phyloP scores from a whole-genome alignment of 768 basidiomycete genomes.

The Erythrobasidium yunnanense region DNA sequence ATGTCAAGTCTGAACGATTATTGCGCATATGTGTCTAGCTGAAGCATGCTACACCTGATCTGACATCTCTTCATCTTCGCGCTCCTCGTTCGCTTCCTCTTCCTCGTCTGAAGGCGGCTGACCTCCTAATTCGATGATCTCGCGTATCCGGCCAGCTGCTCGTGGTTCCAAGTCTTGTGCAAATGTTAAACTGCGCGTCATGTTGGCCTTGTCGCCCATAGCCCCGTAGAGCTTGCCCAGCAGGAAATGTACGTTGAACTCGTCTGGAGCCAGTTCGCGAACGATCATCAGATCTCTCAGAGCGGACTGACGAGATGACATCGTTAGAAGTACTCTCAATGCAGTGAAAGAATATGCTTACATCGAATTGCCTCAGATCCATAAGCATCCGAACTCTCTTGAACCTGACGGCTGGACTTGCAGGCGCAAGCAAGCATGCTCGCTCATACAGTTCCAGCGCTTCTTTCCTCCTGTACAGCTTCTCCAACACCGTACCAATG shows the following conservation, averaged over 20 bases:
- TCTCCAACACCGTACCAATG: constrained; percentile 89
- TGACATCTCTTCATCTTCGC: constrained; percentile 41
- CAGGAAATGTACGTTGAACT: constrained; percentile 93
- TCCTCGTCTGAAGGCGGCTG: constrained; percentile 38
- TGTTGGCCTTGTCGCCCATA: constrained; percentile 63
- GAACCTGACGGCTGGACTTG: constrained; percentile 88
- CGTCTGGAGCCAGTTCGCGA: constrained; percentile 73
- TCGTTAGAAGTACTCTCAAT: too few relatives aligned
- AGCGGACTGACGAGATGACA: constrained; percentile 53
- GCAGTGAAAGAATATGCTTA: constrained; percentile 47
- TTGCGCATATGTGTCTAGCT: background rate
- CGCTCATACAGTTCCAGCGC: constrained; percentile 71
- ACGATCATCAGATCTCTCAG: constrained; percentile 69
- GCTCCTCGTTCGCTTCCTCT: constrained; percentile 64
- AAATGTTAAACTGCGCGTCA: constrained; percentile 71
- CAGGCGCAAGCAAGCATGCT: constrained; percentile 66
- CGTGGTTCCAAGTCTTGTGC: constrained; percentile 92
- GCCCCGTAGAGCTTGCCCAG: constrained; percentile 82
- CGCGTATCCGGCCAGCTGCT: constrained; percentile 49
- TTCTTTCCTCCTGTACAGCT: constrained; percentile 61
- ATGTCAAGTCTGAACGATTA: too few relatives aligned
- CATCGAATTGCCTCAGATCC: constrained; percentile 68
- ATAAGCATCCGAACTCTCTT: constrained; percentile 83
- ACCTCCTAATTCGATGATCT: constrained; percentile 42
- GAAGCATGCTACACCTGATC: too few relatives aligned